Conservation (phyloP, 1,284 basidiomycete genomes). For the Pyrrhoderma noxium region DNA sequence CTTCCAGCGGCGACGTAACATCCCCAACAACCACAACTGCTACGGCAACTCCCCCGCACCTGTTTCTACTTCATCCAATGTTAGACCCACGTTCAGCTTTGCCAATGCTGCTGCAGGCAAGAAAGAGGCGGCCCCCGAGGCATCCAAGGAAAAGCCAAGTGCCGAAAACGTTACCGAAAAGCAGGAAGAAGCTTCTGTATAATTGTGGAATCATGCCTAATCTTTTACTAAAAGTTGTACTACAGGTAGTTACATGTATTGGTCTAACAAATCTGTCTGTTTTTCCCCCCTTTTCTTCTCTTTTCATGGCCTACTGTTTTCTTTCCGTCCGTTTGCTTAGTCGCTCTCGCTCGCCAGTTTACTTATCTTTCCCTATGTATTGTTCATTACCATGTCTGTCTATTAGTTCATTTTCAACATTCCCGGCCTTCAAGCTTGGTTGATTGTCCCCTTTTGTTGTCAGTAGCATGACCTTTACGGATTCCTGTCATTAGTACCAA, state of each 20-base stretch:
- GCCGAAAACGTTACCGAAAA: slow-evolving; percentile 31
- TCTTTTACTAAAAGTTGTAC: background rate
- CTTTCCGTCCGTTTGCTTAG: background rate
- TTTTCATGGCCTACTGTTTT: background rate
- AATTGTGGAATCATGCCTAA: slow-evolving; percentile 16
- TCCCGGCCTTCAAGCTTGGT: too few species aligned
- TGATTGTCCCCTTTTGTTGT: too few species aligned
- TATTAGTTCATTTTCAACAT: too few species aligned
- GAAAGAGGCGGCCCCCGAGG: slow-evolving; percentile 21
- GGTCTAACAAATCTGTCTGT: background rate
- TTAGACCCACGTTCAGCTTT: slow-evolving; percentile 65
- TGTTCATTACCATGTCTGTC: too few species aligned
- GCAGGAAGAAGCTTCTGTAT: slow-evolving; percentile 35
- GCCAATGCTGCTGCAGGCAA: slow-evolving; percentile 51
- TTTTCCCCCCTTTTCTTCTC: background rate
- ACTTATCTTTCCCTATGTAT: background rate
- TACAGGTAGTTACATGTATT: background rate
- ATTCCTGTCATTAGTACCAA: too few species aligned
- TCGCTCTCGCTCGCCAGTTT: background rate
- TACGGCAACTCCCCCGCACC: slow-evolving; percentile 23
- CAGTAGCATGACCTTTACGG: too few species aligned
- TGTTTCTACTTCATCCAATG: slow-evolving; percentile 31
- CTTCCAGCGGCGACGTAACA: slow-evolving; percentile 27
- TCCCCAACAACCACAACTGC: slow-evolving; percentile 9
- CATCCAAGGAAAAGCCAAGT: slow-evolving; percentile 27